Evolutionary conservation across 2,329 filamentous ascomycete species (phyloP), one percentile per base, ranked within the genome.

Genomic region (Zelopaecilomyces penicillatus): DNA sequence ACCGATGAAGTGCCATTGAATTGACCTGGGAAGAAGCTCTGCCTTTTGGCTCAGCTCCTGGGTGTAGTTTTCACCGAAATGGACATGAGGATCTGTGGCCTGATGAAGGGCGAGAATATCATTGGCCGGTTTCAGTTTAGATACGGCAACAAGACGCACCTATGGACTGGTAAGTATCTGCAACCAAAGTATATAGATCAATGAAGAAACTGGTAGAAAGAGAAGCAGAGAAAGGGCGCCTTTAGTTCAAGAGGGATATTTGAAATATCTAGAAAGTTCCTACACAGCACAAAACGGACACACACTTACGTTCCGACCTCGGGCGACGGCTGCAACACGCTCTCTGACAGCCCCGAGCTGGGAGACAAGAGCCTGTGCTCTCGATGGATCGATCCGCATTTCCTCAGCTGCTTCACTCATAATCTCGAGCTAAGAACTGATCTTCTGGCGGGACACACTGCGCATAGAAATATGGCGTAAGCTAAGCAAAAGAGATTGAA

Each of bases 61-160:
- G 4, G 85, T 76, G 69, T 98, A 98, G 71, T 98, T 98, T 68
- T 98, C 93, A 56, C 93, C 93, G 64, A 97, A 97, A 67, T 98
- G 87, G 12, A 73, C 54, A 44, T 90, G 86, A 1, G 68, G 64
- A 30, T 69, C 63, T 1, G 75, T 71, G 0, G 72, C 65, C 55
- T 77, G 73, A 67, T 94, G 84, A 1, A 98, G 78, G 30, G 89
- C 84, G 44, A 95, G 74, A 57, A 98, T 85, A 64, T 98, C 93
- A 57, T 86, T 86, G 47, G 83, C 87, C 10, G 93, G 91, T 68
- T 98, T 97, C 53, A 96, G 75, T 67, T 98, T 98, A 35, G 90
- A 96, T 41, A 98, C 93, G 29, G 93, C 91, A 36, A 98, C 89
- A 34, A 98, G 76, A 39, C 93, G 83, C 51, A 91, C 78, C 82